phyloP scores from a whole-genome alignment of 345 rosid species.

The Erodium maritimum region DNA sequence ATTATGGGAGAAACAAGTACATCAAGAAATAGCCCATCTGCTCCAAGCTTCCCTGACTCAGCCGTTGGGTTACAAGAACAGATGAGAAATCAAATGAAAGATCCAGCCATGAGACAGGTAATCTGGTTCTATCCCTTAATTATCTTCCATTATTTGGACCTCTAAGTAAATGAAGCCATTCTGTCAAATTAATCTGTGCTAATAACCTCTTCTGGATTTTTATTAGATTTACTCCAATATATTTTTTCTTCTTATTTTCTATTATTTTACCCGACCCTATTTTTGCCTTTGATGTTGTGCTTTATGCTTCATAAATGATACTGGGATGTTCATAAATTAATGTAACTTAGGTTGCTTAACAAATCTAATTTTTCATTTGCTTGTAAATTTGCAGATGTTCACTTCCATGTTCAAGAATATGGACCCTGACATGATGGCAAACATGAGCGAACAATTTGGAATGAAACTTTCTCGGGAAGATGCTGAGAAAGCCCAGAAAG shows the following conservation, averaged over 20 bases:
- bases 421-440: slow-evolving; percentile 93
- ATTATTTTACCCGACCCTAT: too few species aligned
- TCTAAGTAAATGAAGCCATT: not conserved
- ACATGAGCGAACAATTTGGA: slow-evolving; percentile 93
- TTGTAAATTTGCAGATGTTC: slow-evolving; percentile 51
- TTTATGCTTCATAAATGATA: too few species aligned
- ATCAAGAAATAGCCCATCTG: slow-evolving; percentile 22
- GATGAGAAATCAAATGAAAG: slow-evolving; percentile 87
- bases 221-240: too few species aligned
- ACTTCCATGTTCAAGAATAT: slow-evolving; percentile 76
- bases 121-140: not conserved
- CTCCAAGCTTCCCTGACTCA: slow-evolving; percentile 45
- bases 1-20: slow-evolving; percentile 40
- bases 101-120: slow-evolving; percentile 92
- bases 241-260: too few species aligned
- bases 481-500: slow-evolving; percentile 80
- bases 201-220: not conserved
- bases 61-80: slow-evolving; percentile 75
- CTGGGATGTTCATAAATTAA: too few species aligned
- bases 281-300: too few species aligned
- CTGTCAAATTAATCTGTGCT: not conserved
- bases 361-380: not conserved
- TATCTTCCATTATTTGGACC: not conserved
- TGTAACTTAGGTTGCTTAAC: too few species aligned
- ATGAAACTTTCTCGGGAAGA: slow-evolving; percentile 72